Evolutionary conservation across 352 stramenopile genomes (phyloP).

Genomic region (Phytophthora pinifolia): DNA sequence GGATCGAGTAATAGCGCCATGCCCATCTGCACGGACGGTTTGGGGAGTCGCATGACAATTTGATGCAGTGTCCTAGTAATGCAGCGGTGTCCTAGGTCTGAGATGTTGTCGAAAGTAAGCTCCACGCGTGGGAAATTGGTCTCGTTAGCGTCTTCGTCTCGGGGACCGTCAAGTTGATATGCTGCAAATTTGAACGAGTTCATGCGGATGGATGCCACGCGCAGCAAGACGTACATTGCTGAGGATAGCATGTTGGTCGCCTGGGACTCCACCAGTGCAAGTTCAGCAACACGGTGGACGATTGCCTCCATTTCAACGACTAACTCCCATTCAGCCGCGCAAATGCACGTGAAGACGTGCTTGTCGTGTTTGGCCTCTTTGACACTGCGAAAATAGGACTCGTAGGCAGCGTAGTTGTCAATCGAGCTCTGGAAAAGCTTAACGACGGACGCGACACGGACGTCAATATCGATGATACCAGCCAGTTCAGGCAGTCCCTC

Average conservation of each 20-base stretch:
- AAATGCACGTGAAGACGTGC: neutral
- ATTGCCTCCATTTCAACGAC: slow-evolving; percentile 5
- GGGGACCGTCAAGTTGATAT: neutral
- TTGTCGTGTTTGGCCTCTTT: neutral
- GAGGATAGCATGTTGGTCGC: slow-evolving; percentile 1
- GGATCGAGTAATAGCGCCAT: slow-evolving; percentile 1
- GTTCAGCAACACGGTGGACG: neutral
- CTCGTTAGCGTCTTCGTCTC: neutral
- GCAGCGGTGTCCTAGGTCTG: neutral
- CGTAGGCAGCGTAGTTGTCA: neutral
- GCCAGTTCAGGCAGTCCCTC: neutral
- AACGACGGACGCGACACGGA: neutral
- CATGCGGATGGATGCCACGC: neutral
- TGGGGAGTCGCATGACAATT: neutral
- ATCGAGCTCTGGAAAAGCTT: neutral
- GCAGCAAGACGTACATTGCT: slow-evolving; percentile 5
- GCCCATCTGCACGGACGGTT: neutral
- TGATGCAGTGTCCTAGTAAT: slow-evolving; percentile 1
- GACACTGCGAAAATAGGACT: neutral
- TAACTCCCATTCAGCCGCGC: neutral
- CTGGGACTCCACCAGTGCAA: slow-evolving; percentile 8
- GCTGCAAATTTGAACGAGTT: neutral
- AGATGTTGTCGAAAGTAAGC: neutral
- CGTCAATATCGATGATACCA: neutral
- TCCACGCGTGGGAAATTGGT: neutral